phyloP scores from a whole-genome alignment of 2,329 filamentous ascomycete genomes.

The Monosporascus sp. region DNA sequence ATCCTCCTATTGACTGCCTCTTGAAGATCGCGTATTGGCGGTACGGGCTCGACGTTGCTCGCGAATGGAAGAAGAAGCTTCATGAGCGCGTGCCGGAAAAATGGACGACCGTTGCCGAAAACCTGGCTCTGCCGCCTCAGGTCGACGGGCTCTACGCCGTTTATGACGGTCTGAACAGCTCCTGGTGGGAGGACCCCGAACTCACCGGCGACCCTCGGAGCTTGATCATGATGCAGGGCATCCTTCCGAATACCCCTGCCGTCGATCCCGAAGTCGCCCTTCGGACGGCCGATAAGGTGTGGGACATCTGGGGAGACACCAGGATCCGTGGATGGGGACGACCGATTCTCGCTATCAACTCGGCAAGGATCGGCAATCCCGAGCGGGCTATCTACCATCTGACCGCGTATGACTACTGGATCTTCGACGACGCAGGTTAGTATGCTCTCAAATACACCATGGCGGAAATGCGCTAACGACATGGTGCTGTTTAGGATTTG shows the following conservation, averaged over 20 bases:
- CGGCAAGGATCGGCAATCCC: conserved; percentile 34
- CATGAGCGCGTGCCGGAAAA: conserved; percentile 29
- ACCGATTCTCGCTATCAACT: conserved; percentile 41
- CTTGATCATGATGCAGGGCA: conserved; percentile 39
- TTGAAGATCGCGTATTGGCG: conserved; percentile 39
- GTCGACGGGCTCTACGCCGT: conserved; percentile 38
- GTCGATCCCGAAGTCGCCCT: conserved; percentile 31
- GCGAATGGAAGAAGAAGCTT: conserved; percentile 37
- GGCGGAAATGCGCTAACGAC: background rate
- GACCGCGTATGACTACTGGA: conserved; percentile 37
- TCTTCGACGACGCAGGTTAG: conserved; percentile 34
- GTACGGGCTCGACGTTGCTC: conserved; percentile 41
- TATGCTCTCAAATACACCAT: too few relatives aligned
- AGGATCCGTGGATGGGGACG: conserved; percentile 42
- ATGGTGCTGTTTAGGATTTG: conserved; percentile 12
- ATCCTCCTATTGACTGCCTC: background rate
- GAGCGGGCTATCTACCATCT: conserved; percentile 36
- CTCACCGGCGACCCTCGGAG: conserved; percentile 38
- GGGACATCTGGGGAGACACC: conserved; percentile 35
- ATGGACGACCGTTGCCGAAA: conserved; percentile 37
- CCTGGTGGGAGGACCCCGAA: conserved; percentile 35
- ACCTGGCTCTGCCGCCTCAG: conserved; percentile 38
- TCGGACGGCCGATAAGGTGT: conserved; percentile 34
- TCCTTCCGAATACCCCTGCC: conserved; percentile 34
- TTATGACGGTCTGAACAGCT: conserved; percentile 41